These are phyloP conservation scores for Carex sylvatica DNA, from an alignment of 202 grass and related monocot genomes.

Conservation along the genomic window DNA sequence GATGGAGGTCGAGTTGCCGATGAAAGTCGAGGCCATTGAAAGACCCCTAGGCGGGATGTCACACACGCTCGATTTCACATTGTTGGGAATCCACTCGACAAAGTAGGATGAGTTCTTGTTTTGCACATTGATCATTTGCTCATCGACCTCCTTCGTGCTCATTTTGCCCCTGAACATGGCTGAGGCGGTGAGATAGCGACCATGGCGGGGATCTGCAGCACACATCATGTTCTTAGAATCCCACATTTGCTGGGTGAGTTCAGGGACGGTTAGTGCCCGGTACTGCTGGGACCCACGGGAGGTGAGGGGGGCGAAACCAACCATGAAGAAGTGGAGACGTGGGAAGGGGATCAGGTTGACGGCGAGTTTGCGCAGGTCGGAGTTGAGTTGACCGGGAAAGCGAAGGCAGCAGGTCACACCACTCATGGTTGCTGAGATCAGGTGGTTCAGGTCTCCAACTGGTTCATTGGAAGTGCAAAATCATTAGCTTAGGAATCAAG, in stretches of 20 bases:
- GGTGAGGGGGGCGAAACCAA: slow-evolving; percentile 80
- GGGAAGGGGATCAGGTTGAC: slow-evolving; percentile 89
- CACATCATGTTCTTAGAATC: slow-evolving; percentile 98
- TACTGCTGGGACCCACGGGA: slow-evolving; percentile 88
- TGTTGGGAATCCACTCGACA: slow-evolving; percentile 88
- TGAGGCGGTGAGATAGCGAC: slow-evolving; percentile 70
- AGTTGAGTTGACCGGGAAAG: slow-evolving; percentile 83
- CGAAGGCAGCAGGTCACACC: slow-evolving; percentile 86
- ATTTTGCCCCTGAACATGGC: slow-evolving; percentile 92
- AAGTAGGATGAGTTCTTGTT: slow-evolving; percentile 93
- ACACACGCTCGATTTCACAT: slow-evolving; percentile 79
- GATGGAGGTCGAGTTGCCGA: slow-evolving; percentile 81
- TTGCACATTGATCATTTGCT: slow-evolving; percentile 89
- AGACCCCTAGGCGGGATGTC: slow-evolving; percentile 68
- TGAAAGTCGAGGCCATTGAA: slow-evolving; percentile 79
- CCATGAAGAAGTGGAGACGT: slow-evolving; percentile 87
- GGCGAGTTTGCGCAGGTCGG: slow-evolving; percentile 78
- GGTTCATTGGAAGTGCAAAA: slow-evolving; percentile 23
- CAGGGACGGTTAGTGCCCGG: slow-evolving; percentile 75
- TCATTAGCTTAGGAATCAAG: neutral
- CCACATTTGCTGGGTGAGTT: slow-evolving; percentile 95
- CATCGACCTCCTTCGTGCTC: slow-evolving; percentile 88
- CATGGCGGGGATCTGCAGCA: slow-evolving; percentile 64
- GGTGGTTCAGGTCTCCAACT: slow-evolving; percentile 87
- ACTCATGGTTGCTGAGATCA: slow-evolving; percentile 82